Evolutionary conservation across 2,329 filamentous ascomycete genomes (phyloP), one percentile per base, ranked within the genome.

Genomic region (Harringtonia aguacate): DNA sequence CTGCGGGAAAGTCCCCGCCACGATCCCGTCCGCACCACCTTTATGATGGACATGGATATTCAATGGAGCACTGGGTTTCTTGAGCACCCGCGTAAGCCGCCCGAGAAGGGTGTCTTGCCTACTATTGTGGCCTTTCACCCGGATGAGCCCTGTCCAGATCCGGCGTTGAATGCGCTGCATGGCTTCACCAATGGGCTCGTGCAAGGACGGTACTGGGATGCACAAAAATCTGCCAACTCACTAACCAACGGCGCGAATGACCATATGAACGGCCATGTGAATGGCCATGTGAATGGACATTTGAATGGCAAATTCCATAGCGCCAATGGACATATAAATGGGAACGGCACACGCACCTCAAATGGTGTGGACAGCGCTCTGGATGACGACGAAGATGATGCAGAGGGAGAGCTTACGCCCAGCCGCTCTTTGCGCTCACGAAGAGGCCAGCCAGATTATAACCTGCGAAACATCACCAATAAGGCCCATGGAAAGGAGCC

Each of bases 401-500:
- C 8, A 3, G 45, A 38, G 4, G 45, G 21, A 5, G 46, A 46
- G 17, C 60, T 64, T 14, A 77, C 73, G 3, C 72, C 73, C 0
- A 73, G 65, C 43, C 67, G 73, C 46, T 69, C 70, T 2, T 57
- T 75, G 17, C 66, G 74, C 36, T 59, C 62, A 15, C 66, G 74
- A 42, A 65, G 59, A 17, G 62, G 62, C 35, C 68, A 67, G 45
- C 70, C 72, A 47, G 66, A 68, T 20, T 81, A 81, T 54, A 81
- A 81, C 50, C 57, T 80, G 31, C 79, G 77, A 54, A 62, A 70
- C 13, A 59, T 80, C 15, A 79, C 70, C 56, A 73, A 75, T 51
- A 71, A 73, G 51, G 73, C 73, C 7, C 67, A 74, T 41, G 73
- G 75, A 4, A 72, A 66, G 50, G 68, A 70, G 36, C 55, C 57